Base-by-base conservation (phyloP, 2,329 filamentous ascomycete genomes). In the Leptographium flavum region DNA sequence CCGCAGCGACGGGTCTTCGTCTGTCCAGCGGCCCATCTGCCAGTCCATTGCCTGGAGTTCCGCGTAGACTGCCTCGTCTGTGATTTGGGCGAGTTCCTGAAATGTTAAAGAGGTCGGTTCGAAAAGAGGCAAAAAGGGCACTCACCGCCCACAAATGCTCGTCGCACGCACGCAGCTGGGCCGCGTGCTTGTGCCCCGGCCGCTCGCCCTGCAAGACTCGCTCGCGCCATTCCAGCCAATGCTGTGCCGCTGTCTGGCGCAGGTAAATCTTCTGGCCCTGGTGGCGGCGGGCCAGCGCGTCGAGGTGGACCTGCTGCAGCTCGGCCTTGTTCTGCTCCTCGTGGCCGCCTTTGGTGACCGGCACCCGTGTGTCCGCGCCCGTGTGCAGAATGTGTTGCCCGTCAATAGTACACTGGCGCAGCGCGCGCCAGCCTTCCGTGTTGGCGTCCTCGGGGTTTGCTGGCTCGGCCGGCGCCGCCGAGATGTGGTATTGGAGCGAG, bases 381-480 rank as follows among this genome's bases (percentile, higher is more conserved):
- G 73, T 76, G 55, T 80, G 75, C 49, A 81, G 67, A 52, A 81
- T 79, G 60, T 78, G 68, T 55, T 78, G 75, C 7, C 76, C 76
- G 53, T 81, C 77, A 36, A 77, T 56, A 42, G 69, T 65, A 61
- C 76, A 80, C 60, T 81, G 76, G 36, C 76, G 70, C 43, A 81
- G 62, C 15, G 69, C 69, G 5, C 71, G 67, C 74, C 75, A 81
- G 21, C 76, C 77, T 50, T 79, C 74, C 13, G 75, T 76, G 59
- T 76, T 73, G 55, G 78, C 76, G 55, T 81, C 77, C 44, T 73
- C 69, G 47, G 64, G 61, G 58, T 76, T 61, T 4, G 60, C 55
- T 8, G 77, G 74, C n/a, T 75, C 67, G 45, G 66, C 66, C 13
- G 73, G 72, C 8, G 65, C 71, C 10, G 68, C 67, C 30, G 76